Evolutionary conservation across 169 alveolate species (phyloP).

Genomic region (Cryptosporidium xiaoi): DNA sequence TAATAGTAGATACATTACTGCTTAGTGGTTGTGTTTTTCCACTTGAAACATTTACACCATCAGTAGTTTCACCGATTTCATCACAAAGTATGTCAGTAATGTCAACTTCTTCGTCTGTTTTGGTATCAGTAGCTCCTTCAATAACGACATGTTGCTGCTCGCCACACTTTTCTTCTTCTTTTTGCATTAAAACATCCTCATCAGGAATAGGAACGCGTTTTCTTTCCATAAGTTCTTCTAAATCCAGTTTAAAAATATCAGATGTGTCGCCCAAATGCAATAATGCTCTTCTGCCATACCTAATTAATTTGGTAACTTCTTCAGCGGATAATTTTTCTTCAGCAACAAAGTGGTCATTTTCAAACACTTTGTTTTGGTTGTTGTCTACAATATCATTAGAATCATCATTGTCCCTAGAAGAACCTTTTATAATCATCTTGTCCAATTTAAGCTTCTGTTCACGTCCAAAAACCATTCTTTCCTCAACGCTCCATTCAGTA

Average conservation of each 20-base stretch:
- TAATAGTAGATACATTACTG: conserved; percentile 4
- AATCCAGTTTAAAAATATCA: conserved; percentile 13
- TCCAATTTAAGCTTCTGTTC: conserved; percentile 89
- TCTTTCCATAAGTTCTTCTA: conserved; percentile 65
- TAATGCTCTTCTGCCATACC: conserved; percentile 65
- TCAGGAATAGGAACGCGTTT: conserved; percentile 72
- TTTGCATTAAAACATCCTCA: conserved; percentile 69
- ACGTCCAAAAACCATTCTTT: conserved; percentile 97
- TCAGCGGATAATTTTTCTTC: conserved; percentile 72
- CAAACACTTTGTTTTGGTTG: conserved; percentile 67
- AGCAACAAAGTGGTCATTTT: conserved; percentile 62
- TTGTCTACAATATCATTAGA: conserved; percentile 66
- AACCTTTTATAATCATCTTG: conserved; percentile 84
- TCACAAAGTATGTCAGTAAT: conserved; percentile 68
- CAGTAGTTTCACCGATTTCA: conserved; percentile 40
- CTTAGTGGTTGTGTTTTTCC: neutral
- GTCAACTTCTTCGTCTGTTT: conserved; percentile 66
- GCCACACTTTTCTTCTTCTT: conserved; percentile 41
- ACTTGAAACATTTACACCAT: neutral
- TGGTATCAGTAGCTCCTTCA: conserved; percentile 1
- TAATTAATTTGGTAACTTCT: conserved; percentile 59
- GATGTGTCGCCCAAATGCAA: conserved; percentile 70
- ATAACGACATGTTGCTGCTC: conserved; percentile 8
- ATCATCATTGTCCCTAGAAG: conserved; percentile 66
- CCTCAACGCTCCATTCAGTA: conserved; percentile 98